Percentiles rank a stretch among this genome's conserved stretches.
These are phyloP conservation scores for Botrytis elliptica DNA, from an alignment of 2,329 filamentous ascomycete species.

Conservation along the genomic window DNA sequence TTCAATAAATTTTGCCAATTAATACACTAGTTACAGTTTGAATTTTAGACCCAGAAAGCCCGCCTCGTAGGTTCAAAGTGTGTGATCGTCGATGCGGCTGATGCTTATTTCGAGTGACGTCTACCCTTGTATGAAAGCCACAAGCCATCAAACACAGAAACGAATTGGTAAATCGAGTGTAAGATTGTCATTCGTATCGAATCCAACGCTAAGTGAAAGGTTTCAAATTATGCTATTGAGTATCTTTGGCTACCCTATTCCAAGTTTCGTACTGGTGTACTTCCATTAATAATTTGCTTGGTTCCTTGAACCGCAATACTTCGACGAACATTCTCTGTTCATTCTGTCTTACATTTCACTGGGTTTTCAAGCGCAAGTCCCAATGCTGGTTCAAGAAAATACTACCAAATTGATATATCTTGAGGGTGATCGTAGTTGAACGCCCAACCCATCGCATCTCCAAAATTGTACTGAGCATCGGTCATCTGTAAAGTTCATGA, in stretches of 20 bases:
- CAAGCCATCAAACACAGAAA: neutral
- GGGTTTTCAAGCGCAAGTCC: neutral
- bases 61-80: neutral
- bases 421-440: conserved; percentile 26
- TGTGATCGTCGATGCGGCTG: neutral
- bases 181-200: neutral
- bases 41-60: neutral
- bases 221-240: neutral
- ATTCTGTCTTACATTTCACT: neutral
- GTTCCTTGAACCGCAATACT: neutral
- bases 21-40: neutral
- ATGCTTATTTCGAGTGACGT: neutral
- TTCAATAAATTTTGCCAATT: neutral
- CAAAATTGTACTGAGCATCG: conserved; percentile 36
- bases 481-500: conserved; percentile 34
- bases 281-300: neutral
- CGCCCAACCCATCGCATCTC: conserved; percentile 28
- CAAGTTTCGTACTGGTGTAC: neutral
- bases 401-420: conserved; percentile 20
- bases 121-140: neutral
- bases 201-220: neutral
- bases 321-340: neutral
- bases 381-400: neutral
- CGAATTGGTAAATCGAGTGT: neutral
- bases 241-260: neutral